A percentile compares a stretch with the other conserved stretches of the same genome.
Conservation (phyloP, 2,329 filamentous ascomycete genomes). For the Whalleya microplaca region DNA sequence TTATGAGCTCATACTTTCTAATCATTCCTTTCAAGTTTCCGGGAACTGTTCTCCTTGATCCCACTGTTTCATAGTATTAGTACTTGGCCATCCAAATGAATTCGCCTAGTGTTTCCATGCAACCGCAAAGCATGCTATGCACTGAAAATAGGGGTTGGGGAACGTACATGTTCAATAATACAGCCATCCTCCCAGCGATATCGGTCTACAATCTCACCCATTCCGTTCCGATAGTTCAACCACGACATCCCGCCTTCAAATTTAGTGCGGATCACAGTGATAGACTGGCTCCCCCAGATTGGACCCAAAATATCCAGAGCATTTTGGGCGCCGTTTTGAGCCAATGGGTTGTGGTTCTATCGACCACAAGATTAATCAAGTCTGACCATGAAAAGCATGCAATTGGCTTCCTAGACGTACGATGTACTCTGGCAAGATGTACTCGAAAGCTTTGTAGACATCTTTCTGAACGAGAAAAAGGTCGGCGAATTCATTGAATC, state of each 20-base stretch:
- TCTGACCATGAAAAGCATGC: not conserved
- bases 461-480: constrained; percentile 32
- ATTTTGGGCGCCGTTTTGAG: constrained; percentile 27
- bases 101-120: not conserved
- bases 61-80: not conserved
- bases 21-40: not conserved
- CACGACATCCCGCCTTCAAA: constrained; percentile 29
- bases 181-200: constrained; percentile 33
- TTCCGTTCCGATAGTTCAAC: constrained; percentile 30
- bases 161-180: constrained; percentile 32
- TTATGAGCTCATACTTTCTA: not conserved
- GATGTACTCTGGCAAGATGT: constrained; percentile 32
- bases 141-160: not conserved
- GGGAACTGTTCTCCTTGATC: not conserved
- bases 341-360: constrained; percentile 31
- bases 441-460: constrained; percentile 31
- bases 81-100: not conserved
- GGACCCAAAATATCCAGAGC: constrained; percentile 31
- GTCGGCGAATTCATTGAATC: constrained; percentile 31
- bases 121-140: not conserved
- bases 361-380: not conserved
- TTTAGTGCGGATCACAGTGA: constrained; percentile 31
- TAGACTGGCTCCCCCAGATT: constrained; percentile 29
- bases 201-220: constrained; percentile 30
- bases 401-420: constrained; percentile 9